Evolutionary conservation across 1,139 yeast genomes (phyloP).

Genomic region (Lodderomyces oxycetoniae): DNA sequence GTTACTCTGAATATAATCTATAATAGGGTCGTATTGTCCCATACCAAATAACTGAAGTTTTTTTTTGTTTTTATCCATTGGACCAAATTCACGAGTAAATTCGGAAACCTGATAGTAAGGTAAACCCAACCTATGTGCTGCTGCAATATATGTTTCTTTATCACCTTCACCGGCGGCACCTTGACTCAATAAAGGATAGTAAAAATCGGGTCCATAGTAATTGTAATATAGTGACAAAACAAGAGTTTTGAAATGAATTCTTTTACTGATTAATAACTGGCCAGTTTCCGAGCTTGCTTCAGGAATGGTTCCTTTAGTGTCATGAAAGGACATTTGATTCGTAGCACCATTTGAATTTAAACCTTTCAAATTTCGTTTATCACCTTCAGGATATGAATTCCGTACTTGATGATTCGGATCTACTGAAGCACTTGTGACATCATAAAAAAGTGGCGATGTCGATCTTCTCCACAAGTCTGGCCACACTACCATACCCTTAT

Average conservation of each 20-base stretch:
- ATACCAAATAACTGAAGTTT: slow-evolving; percentile 31
- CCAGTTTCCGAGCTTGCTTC: slow-evolving; percentile 63
- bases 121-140: slow-evolving; percentile 46
- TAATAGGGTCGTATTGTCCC: slow-evolving; percentile 39
- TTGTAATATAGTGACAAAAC: slow-evolving; percentile 54
- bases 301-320: slow-evolving; percentile 51
- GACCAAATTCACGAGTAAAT: slow-evolving; percentile 35
- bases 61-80: slow-evolving; percentile 16
- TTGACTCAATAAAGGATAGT: slow-evolving; percentile 49
- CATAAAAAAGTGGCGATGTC: slow-evolving; percentile 32
- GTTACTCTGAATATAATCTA: slow-evolving; percentile 26
- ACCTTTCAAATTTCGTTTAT: too few relatives aligned
- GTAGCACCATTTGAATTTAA: too few relatives aligned
- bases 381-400: slow-evolving; percentile 26
- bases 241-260: slow-evolving; percentile 45
- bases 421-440: slow-evolving; percentile 25
- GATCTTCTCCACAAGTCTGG: slow-evolving; percentile 41
- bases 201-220: slow-evolving; percentile 49
- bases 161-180: slow-evolving; percentile 63
- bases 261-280: slow-evolving; percentile 49
- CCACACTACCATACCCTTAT: slow-evolving; percentile 30
- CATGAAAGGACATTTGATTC: slow-evolving; percentile 33
- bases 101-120: slow-evolving; percentile 54
- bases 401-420: slow-evolving; percentile 19
- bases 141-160: slow-evolving; percentile 60